Evolutionary conservation across 345 rosid genomes (phyloP).

Genomic region (Lumnitzera littorea): DNA sequence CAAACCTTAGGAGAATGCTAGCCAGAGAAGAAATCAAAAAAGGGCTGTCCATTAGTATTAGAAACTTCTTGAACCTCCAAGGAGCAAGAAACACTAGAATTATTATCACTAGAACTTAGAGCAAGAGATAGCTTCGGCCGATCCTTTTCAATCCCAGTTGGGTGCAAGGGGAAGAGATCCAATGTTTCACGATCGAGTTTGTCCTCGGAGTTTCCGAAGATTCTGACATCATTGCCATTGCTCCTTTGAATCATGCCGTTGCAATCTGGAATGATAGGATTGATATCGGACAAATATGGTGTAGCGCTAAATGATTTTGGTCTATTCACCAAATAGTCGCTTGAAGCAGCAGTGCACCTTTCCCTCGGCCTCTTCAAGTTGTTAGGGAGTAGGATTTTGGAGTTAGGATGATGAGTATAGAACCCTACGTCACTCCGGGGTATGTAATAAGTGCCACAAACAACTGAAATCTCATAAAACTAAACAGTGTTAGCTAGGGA

Average conservation of each 20-base stretch:
- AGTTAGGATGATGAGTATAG: no score
- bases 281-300: no score
- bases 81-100: conserved; percentile 8
- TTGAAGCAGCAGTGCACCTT: no score
- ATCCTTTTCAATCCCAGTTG: conserved; percentile 29
- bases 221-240: background rate
- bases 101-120: conserved; percentile 6
- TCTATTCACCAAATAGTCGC: no score
- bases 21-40: conserved; percentile 36
- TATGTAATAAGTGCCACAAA: no score
- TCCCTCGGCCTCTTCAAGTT: no score
- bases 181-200: conserved; percentile 23
- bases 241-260: background rate
- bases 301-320: no score
- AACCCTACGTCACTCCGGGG: no score
- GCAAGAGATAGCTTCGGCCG: conserved; percentile 6
- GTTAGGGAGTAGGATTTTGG: no score
- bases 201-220: background rate
- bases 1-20: no score
- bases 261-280: background rate
- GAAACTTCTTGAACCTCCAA: conserved; percentile 11
- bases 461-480: no score
- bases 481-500: no score
- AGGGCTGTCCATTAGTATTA: conserved; percentile 11
- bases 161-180: conserved; percentile 52